Conservation (phyloP, 208 protist genomes). For the Crithidia expoeki region DNA sequence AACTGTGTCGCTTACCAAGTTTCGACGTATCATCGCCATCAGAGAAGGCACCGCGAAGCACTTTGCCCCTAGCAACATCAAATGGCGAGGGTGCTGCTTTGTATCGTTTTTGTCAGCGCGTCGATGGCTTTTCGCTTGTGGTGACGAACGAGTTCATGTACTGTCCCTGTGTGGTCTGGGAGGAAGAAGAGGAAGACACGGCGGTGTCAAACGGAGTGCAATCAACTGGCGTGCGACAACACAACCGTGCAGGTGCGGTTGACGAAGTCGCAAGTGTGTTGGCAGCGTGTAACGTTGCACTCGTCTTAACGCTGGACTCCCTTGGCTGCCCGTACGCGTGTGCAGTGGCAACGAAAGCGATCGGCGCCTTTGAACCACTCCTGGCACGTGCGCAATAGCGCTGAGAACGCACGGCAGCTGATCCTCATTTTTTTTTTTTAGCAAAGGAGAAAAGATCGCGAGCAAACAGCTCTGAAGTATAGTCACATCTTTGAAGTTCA, state of each 20-base stretch:
- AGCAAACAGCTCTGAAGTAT: no score
- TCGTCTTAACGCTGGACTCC: constrained; percentile 70
- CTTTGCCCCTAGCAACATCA: no score
- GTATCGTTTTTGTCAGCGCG: constrained; percentile 42
- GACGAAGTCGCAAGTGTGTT: constrained; percentile 36
- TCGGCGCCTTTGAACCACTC: constrained; percentile 79
- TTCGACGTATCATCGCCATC: no score
- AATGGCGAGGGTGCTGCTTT: neutral
- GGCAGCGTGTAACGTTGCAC: constrained; percentile 63
- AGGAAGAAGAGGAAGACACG: constrained; percentile 23
- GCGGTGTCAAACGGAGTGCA: neutral
- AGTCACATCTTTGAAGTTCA: no score
- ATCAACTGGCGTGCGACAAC: neutral
- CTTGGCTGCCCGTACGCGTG: constrained; percentile 79
- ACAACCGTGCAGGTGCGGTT: neutral
- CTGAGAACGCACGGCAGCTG: no score
- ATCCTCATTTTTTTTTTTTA: no score
- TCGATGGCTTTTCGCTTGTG: constrained; percentile 60
- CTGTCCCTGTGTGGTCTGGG: constrained; percentile 63
- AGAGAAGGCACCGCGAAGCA: no score
- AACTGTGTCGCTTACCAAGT: neutral
- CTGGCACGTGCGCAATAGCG: constrained; percentile 63
- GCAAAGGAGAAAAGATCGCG: no score
- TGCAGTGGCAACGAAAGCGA: constrained; percentile 60
- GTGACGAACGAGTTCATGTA: constrained; percentile 92